Evolutionary conservation across 148 eudicot species (phyloP), one percentile per base, ranked within the genome.

Genomic region (Silene conica): DNA sequence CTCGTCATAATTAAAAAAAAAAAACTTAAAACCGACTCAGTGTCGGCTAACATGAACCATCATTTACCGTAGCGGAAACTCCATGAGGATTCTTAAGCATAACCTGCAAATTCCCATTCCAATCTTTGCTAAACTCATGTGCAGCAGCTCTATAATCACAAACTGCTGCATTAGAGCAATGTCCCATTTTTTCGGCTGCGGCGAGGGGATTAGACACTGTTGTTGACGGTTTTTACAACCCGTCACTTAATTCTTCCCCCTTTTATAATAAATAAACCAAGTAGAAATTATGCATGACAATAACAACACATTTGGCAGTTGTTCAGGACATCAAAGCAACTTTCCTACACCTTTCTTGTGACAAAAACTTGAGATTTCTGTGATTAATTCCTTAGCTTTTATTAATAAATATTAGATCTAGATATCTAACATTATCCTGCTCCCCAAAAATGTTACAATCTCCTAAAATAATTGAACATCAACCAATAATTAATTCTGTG

Each of bases 41-140:
- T 23, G 43, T 59, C 66, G 19, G 8, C 14, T 43, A 73, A 62
- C 52, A 22, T 20, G 59, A 26, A 70, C 13, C 18, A 14, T 22
- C 60, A 15, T 18, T 25, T 80, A 95, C 98, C 83, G 72, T 82
- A 10, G 83, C 89, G 3, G 90, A 87, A 76, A 92, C 96, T 26
- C 97, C 97, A 23, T 83, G 89, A 54, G 89, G 89, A 71, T 83
- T 95, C 34, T 90, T 83, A 81, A 95, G 90, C 19, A 88, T 79
- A 60, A 95, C 86, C 60, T 90, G 90, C 16, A 80, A 78, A 71
- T 81, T 88, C 56, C 97, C 98, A 85, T 87, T 88, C 87, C 86
- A 87, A 69, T 90, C 97, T 70, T 71, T 85, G 13, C 76, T 82
- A 50, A 87, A 43, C 76, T 90, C 97, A 80, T 82, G 79, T 43